These are phyloP conservation scores for Phytophthora tubulina DNA, from an alignment of 352 stramenopile genomes.

Conservation along the genomic window DNA sequence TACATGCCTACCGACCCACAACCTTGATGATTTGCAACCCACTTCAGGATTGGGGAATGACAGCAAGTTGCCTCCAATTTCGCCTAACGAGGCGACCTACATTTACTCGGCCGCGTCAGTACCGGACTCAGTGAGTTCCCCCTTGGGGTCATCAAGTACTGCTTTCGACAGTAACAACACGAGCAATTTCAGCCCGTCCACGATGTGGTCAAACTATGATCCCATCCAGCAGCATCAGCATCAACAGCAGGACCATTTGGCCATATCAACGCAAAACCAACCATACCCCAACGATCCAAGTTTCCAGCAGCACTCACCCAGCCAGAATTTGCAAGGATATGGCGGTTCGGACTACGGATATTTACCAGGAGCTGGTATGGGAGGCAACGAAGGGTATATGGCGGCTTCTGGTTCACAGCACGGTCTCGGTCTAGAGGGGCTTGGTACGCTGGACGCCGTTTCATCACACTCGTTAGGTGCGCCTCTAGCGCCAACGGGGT, in stretches of 20 bases:
- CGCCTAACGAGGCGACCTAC: constrained; percentile 46
- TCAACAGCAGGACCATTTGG: constrained; percentile 24
- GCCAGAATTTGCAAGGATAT: constrained; percentile 30
- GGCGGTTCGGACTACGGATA: constrained; percentile 24
- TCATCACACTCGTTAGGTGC: constrained; percentile 16
- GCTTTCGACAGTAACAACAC: constrained; percentile 30
- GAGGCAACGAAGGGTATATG: constrained; percentile 25
- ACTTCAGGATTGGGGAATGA: constrained; percentile 28
- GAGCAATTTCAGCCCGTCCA: constrained; percentile 35
- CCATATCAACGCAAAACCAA: constrained; percentile 42
- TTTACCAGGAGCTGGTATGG: constrained; percentile 13
- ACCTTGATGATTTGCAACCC: constrained; percentile 26
- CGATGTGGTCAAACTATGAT: constrained; percentile 46
- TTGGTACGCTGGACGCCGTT: constrained; percentile 12
- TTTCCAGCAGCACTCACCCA: constrained; percentile 26
- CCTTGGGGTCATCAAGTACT: constrained; percentile 26
- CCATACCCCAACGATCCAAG: constrained; percentile 28
- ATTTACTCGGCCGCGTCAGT: constrained; percentile 46
- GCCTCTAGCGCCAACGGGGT: background rate
- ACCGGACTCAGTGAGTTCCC: constrained; percentile 27
- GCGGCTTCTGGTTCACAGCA: constrained; percentile 12
- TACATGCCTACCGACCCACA: constrained; percentile 24
- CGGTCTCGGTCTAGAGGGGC: constrained; percentile 20
- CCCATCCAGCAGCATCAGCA: constrained; percentile 34
- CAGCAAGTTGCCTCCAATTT: constrained; percentile 50